A percentile compares a stretch with the other conserved stretches of the same genome.
phyloP scores from a whole-genome alignment of 768 basidiomycete genomes.

The Tricholoma sp. region DNA sequence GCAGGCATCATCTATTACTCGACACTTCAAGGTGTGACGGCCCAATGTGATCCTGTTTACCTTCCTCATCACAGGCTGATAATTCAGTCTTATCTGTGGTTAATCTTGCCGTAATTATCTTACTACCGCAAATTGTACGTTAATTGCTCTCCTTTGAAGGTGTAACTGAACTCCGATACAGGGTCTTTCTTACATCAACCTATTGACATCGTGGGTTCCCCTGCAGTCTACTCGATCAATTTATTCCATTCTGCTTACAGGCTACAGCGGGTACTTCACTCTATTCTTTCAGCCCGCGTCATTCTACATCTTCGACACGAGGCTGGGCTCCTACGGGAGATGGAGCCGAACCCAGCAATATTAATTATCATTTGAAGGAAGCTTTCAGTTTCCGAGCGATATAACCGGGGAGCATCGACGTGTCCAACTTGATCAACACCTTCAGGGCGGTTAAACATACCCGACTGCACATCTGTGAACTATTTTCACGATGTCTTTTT shows the following conservation, averaged over 20 bases:
- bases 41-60: too few species aligned
- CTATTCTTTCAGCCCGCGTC: background rate
- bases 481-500: background rate
- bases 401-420: background rate
- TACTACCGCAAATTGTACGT: background rate
- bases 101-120: background rate
- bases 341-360: background rate
- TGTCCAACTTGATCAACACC: background rate
- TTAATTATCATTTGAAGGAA: background rate
- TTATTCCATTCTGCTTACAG: background rate
- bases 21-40: background rate
- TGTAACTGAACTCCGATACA: background rate
- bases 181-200: background rate
- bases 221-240: background rate
- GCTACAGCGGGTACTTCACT: background rate
- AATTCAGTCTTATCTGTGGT: background rate
- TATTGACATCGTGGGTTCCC: background rate
- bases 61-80: background rate
- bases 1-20: background rate
- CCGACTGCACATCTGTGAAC: background rate
- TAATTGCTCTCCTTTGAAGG: background rate
- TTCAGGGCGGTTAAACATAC: background rate
- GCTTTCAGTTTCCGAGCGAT: background rate
- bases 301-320: conserved; percentile 1
- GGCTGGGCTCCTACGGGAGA: background rate